Evolutionary conservation across 1,284 basidiomycete species (phyloP), one percentile per base, ranked within the genome.

Genomic region (Earliella scabrosa): DNA sequence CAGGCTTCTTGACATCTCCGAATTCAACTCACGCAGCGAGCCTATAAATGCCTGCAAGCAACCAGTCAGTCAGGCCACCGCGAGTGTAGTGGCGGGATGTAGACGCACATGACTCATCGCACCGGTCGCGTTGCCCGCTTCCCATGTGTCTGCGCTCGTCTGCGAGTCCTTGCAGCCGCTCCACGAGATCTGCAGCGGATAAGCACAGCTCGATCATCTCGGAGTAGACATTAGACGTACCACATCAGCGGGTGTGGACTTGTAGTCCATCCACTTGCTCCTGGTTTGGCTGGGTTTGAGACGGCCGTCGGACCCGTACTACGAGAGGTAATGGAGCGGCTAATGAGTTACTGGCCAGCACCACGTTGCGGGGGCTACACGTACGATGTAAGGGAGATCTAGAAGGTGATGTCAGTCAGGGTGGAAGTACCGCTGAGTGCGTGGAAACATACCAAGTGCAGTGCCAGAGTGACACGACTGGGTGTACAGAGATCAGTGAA

Each of bases 101-200:
- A 14, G 29, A 77, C 83, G 45, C 63, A 89, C 87, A 64, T 80
- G 85, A 68, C 85, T 89, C 93, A 95, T 95, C 2, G 93, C 93
- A 43, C 95, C 96, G 1, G 92, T 94, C 4, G 90, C 93, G 52
- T 82, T 77, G 2, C 93, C 93, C 4, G 83, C 84, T 71, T 95
- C 92, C 52, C 80, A 77, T 0, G 94, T 90, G 70, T 98, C 95
- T 14, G 95, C 95, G 66, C 91, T 93, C 11, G 95, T 98, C 74
- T 97, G 94, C 16, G 86, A 83, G 70, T 98, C 95, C 68, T 94
- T 95, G 75, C 95, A 97, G 5, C 95, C 96, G 66, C 90, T 91
- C 85, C 88, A 95, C 13, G 85, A 86, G 32, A 92, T 88, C 80
- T 82, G 9, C 45, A 21, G 8, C 4, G 29, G 35, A 47, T 29